Percentiles rank a stretch among this genome's conserved stretches.
Evolutionary conservation across 2,329 filamentous ascomycete genomes (phyloP).

Genomic region (Pseudogymnoascus sp.): DNA sequence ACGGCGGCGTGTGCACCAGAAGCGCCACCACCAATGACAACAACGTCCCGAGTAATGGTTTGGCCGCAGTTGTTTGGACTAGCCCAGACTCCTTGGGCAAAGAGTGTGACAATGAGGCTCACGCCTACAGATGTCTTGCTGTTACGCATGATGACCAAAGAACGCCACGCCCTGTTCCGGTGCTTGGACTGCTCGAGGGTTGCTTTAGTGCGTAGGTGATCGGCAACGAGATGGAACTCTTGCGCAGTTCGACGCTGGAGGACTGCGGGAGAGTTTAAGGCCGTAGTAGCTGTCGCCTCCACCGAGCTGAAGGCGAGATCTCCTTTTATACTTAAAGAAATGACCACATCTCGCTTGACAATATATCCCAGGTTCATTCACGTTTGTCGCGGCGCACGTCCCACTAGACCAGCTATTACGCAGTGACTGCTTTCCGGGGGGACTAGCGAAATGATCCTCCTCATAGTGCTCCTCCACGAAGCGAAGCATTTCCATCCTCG

Average conservation of each 20-base stretch:
- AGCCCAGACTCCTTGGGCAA: not conserved
- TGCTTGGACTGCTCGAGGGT: not conserved
- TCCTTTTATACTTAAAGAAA: not conserved
- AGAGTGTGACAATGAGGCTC: not conserved
- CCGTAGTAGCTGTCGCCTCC: not conserved
- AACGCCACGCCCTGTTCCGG: not conserved
- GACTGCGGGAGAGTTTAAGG: not conserved
- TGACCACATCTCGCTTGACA: not conserved
- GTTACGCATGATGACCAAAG: not conserved
- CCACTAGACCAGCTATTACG: not conserved
- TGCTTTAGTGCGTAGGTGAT: not conserved
- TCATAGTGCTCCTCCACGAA: not conserved
- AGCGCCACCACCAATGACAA: constrained; percentile 35
- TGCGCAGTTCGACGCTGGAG: not conserved
- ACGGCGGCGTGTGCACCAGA: constrained; percentile 34
- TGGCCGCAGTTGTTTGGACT: not conserved
- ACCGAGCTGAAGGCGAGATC: not conserved
- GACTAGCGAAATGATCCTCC: not conserved
- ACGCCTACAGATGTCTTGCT: not conserved
- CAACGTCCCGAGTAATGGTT: not conserved
- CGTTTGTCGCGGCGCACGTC: not conserved
- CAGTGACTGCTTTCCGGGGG: not conserved
- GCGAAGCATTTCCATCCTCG: not conserved
- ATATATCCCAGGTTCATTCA: not conserved
- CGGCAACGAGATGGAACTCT: not conserved